Conservation (phyloP, 2,329 filamentous ascomycete genomes). For the Cladosporium sp. region DNA sequence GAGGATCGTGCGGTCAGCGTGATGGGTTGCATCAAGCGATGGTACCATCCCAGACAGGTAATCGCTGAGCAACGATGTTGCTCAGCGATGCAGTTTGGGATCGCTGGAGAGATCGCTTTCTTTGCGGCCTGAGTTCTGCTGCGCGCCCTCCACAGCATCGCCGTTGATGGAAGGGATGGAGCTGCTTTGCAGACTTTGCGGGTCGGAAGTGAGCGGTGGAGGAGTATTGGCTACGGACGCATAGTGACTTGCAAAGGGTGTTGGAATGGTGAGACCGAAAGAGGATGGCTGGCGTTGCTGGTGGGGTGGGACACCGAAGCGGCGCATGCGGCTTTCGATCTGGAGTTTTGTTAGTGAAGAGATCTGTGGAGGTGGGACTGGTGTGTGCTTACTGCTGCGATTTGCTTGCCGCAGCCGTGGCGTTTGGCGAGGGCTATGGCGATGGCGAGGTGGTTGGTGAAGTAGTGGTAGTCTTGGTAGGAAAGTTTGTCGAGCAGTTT, state of each 20-base stretch:
- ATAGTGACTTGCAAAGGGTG: constrained; percentile 22
- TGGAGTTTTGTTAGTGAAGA: constrained; percentile 12
- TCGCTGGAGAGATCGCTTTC: not conserved
- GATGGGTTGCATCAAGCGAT: no score
- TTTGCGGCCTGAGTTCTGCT: constrained; percentile 1
- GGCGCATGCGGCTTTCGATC: constrained; percentile 48
- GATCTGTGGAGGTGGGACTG: constrained; percentile 38
- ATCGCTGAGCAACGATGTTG: not conserved
- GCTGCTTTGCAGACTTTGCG: constrained; percentile 26
- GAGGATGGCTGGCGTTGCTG: constrained; percentile 8
- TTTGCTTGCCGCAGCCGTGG: constrained; percentile 40
- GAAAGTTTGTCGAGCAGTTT: constrained; percentile 61
- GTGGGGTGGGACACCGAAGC: constrained; percentile 29
- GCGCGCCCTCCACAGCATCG: constrained; percentile 32
- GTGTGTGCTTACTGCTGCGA: constrained; percentile 43
- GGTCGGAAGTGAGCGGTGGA: constrained; percentile 23
- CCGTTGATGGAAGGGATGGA: constrained; percentile 28
- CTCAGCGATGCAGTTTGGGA: not conserved
- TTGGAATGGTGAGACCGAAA: not conserved
- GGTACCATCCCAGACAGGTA: not conserved
- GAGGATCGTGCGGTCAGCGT: no score
- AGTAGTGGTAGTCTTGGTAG: constrained; percentile 37
- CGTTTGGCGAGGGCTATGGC: constrained; percentile 43
- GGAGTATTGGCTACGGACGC: constrained; percentile 26
- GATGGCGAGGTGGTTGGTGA: constrained; percentile 39